These are phyloP conservation scores for Alternaria sp. DNA, from an alignment of 2,329 filamentous ascomycete species.

Conservation along the genomic window DNA sequence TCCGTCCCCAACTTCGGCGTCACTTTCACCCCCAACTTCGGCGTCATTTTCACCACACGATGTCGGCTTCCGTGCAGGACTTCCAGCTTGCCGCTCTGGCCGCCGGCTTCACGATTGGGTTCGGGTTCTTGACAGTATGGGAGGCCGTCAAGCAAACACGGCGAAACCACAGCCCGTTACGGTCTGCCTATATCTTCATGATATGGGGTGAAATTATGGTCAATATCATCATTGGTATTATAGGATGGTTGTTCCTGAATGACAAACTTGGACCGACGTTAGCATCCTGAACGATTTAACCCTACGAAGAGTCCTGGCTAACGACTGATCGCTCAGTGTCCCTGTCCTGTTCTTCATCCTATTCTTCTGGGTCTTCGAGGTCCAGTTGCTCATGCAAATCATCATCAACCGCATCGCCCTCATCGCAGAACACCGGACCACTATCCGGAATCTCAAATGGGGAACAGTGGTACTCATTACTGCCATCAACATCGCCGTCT, in stretches of 20 bases:
- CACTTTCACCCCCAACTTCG: conserved; percentile 4
- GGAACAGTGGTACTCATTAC: conserved; percentile 57
- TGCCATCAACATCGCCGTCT: conserved; percentile 63
- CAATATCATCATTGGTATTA: conserved; percentile 41
- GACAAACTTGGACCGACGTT: conserved; percentile 43
- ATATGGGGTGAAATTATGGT: conserved; percentile 47
- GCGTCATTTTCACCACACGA: conserved; percentile 11
- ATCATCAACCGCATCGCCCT: conserved; percentile 64
- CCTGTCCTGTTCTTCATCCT: conserved; percentile 47
- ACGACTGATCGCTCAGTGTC: conserved; percentile 25
- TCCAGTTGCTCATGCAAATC: conserved; percentile 64
- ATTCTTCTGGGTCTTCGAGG: conserved; percentile 47
- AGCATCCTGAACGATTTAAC: conserved; percentile 8
- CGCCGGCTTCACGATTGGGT: conserved; percentile 49
- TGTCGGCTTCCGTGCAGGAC: conserved; percentile 38
- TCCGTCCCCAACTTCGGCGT: conserved; percentile 5
- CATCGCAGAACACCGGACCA: conserved; percentile 55
- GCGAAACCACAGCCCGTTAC: conserved; percentile 46
- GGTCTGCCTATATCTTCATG: conserved; percentile 50
- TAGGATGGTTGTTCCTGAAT: conserved; percentile 46
- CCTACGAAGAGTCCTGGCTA: conserved; percentile 1
- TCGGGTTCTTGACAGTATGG: conserved; percentile 47
- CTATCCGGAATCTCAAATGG: conserved; percentile 58
- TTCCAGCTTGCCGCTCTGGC: conserved; percentile 44
- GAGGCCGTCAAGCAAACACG: conserved; percentile 49